Conservation (phyloP, 2,329 filamentous ascomycete species). For the Rugonectria rugulosa region DNA sequence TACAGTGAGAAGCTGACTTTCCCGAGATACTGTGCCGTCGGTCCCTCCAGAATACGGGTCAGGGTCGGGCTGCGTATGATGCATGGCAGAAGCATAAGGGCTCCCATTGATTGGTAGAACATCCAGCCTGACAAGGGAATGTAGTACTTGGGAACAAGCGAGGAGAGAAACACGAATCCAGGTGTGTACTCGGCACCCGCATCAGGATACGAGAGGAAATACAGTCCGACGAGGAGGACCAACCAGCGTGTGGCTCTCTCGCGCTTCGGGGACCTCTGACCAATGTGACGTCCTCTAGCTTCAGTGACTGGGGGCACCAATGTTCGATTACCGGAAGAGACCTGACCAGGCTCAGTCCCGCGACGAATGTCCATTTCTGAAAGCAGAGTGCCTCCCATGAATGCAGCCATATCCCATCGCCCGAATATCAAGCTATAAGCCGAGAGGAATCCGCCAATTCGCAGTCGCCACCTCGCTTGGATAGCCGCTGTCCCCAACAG, state of each 20-base stretch:
- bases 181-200: conserved; percentile 49
- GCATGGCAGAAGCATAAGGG: conserved; percentile 46
- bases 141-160: conserved; percentile 48
- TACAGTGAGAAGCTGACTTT: conserved; percentile 52
- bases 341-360: conserved; percentile 22
- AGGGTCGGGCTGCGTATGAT: conserved; percentile 44
- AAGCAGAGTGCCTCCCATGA: conserved; percentile 47
- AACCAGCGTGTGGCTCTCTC: conserved; percentile 37
- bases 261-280: conserved; percentile 20
- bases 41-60: conserved; percentile 40
- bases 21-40: conserved; percentile 47
- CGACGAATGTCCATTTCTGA: conserved; percentile 47
- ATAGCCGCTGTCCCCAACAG: conserved; percentile 48
- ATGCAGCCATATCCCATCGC: conserved; percentile 51
- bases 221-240: conserved; percentile 43
- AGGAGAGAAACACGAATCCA: conserved; percentile 45
- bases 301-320: conserved; percentile 27
- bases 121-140: conserved; percentile 47
- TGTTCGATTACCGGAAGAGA: conserved; percentile 14
- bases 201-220: conserved; percentile 50
- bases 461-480: conserved; percentile 44
- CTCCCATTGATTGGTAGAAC: conserved; percentile 50
- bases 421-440: conserved; percentile 45
- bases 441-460: conserved; percentile 40
- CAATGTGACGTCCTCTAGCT: conserved; percentile 6